Percentiles rank a stretch among this genome's conserved stretches.
Evolutionary conservation across 208 protist species (phyloP).

Genomic region (Trichomonas vaginalis): DNA sequence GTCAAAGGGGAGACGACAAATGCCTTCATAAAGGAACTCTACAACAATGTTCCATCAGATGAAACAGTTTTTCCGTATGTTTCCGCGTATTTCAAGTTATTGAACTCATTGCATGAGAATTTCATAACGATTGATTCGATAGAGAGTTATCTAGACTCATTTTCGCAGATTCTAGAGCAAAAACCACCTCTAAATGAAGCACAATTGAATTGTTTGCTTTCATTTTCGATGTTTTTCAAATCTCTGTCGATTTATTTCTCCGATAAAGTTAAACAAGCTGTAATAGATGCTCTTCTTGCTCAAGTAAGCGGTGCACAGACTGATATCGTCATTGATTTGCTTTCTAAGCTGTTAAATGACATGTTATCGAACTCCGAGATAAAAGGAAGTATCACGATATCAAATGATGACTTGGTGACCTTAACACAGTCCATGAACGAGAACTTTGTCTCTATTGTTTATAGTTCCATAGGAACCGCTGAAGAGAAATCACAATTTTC

Average conservation of each 20-base stretch:
- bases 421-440: neutral
- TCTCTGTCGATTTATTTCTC: neutral
- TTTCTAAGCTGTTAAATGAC: neutral
- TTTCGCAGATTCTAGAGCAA: neutral
- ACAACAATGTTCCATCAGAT: neutral
- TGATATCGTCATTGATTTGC: neutral
- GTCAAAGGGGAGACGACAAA: neutral
- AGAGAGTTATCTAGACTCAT: neutral
- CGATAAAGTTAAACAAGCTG: neutral
- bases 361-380: neutral
- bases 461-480: neutral
- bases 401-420: neutral
- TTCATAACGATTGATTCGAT: neutral
- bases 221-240: neutral
- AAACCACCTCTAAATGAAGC: neutral
- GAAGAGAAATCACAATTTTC: neutral
- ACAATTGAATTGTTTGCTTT: neutral
- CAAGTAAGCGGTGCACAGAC: neutral
- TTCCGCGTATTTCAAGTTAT: neutral
- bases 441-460: neutral
- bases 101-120: neutral
- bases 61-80: neutral
- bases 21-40: neutral
- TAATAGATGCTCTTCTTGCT: neutral
- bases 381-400: neutral